Conservation (phyloP, 345 rosid species). For the Excoecaria agallocha region DNA sequence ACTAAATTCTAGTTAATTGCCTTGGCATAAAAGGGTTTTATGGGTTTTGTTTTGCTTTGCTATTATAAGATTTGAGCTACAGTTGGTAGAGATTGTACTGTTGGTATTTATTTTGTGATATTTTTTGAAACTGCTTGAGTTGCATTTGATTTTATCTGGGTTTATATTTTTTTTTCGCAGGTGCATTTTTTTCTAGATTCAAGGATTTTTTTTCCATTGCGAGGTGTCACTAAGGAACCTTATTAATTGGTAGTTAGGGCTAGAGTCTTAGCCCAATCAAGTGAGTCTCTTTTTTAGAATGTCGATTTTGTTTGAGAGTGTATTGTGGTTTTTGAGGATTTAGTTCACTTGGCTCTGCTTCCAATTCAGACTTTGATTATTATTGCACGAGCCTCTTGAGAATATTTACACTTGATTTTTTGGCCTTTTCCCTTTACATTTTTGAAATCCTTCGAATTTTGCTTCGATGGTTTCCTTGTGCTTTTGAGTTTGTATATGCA, state of each 20-base stretch:
- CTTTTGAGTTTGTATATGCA: too few relatives aligned
- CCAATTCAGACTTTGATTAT: too few relatives aligned
- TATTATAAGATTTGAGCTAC: slow-evolving; percentile 3
- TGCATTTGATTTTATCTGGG: slow-evolving; percentile 30
- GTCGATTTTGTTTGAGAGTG: neutral
- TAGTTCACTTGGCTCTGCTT: too few relatives aligned
- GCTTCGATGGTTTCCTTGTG: too few relatives aligned
- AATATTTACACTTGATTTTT: too few relatives aligned
- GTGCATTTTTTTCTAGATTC: slow-evolving; percentile 1
- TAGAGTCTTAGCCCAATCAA: slow-evolving; percentile 12
- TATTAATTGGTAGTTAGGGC: slow-evolving; percentile 17
- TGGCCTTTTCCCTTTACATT: too few relatives aligned
- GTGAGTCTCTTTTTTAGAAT: slow-evolving; percentile 13
- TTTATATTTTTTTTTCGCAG: slow-evolving; percentile 22
- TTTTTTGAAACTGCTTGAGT: neutral
- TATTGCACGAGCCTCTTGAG: too few relatives aligned
- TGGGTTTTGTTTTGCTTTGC: neutral
- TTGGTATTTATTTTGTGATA: neutral
- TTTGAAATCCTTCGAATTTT: too few relatives aligned
- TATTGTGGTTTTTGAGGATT: neutral
- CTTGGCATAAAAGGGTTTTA: neutral
- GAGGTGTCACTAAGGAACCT: slow-evolving; percentile 16
- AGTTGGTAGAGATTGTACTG: slow-evolving; percentile 12
- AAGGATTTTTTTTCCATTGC: neutral
- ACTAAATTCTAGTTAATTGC: neutral